Conservation (phyloP, 225 moss, liverwort and hornwort species). For the Asterella californica region DNA sequence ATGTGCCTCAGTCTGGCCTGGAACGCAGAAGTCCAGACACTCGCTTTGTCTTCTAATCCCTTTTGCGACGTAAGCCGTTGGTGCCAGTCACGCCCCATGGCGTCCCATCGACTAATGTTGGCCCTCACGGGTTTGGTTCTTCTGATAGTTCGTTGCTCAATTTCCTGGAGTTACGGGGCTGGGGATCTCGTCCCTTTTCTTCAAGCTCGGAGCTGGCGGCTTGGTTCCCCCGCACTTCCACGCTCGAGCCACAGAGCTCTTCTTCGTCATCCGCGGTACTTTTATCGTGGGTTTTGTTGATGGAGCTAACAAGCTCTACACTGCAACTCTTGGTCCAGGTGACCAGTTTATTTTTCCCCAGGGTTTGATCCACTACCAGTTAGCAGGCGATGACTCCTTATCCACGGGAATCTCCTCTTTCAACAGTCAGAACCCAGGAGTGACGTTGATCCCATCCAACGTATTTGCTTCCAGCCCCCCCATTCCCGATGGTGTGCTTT, state of each 20-base stretch:
- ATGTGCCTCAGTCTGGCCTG: too few species aligned
- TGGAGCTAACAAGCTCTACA: constrained; percentile 40
- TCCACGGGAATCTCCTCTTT: constrained; percentile 23
- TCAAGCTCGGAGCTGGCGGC: constrained; percentile 33
- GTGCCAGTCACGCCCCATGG: too few species aligned
- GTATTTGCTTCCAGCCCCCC: constrained; percentile 43
- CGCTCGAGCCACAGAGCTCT: constrained; percentile 47
- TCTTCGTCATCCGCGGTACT: constrained; percentile 46
- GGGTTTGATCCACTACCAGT: constrained; percentile 58
- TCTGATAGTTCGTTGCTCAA: neutral
- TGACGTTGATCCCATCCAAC: constrained; percentile 26
- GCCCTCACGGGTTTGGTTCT: neutral
- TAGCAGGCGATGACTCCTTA: constrained; percentile 1
- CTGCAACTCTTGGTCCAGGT: constrained; percentile 34
- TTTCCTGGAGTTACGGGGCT: constrained; percentile 45
- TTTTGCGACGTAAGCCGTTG: too few species aligned
- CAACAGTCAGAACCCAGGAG: constrained; percentile 49
- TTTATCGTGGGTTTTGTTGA: constrained; percentile 57
- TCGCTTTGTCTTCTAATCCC: too few species aligned
- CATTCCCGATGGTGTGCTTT: constrained; percentile 33
- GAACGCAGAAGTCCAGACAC: too few species aligned
- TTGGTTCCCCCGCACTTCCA: constrained; percentile 56
- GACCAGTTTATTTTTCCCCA: constrained; percentile 62
- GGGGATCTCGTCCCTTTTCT: constrained; percentile 37
- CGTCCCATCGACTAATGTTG: neutral